Percentiles rank a stretch among this genome's conserved stretches.
phyloP scores from a whole-genome alignment of 352 stramenopile genomes.

The Phytophthora pseudosyringae region DNA sequence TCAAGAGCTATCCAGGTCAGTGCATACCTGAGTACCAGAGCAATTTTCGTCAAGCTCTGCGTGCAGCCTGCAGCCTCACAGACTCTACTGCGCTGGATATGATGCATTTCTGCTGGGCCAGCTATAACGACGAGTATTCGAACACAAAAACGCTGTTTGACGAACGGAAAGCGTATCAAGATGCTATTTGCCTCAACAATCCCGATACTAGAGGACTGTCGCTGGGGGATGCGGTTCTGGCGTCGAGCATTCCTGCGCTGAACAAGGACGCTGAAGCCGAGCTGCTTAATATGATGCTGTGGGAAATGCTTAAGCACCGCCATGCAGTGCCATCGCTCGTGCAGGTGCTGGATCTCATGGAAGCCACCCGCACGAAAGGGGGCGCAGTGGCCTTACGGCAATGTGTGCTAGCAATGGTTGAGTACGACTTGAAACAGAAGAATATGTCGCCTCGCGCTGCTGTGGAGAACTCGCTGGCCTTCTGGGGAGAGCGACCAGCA shows the following conservation, averaged over 20 bases:
- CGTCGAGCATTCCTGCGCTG: constrained; percentile 8
- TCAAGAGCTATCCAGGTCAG: constrained; percentile 47
- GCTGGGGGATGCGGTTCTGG: constrained; percentile 12
- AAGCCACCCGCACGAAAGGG: constrained; percentile 35
- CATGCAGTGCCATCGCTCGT: constrained; percentile 41
- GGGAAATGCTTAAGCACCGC: constrained; percentile 56
- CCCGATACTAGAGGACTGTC: constrained; percentile 14
- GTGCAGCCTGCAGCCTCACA: constrained; percentile 34
- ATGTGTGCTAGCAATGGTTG: constrained; percentile 36
- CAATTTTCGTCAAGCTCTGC: constrained; percentile 50
- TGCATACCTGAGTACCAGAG: constrained; percentile 45
- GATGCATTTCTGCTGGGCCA: constrained; percentile 45
- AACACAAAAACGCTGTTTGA: constrained; percentile 20
- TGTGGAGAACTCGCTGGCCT: constrained; percentile 39
- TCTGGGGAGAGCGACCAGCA: constrained; percentile 42
- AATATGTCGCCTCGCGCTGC: constrained; percentile 29
- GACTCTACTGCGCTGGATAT: constrained; percentile 48
- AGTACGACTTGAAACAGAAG: constrained; percentile 38
- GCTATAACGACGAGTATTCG: constrained; percentile 24
- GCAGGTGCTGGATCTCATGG: constrained; percentile 51
- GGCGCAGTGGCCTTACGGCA: constrained; percentile 44
- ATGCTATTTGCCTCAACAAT: constrained; percentile 26
- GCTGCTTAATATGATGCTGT: constrained; percentile 56
- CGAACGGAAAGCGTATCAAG: constrained; percentile 30
- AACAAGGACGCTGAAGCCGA: constrained; percentile 38